Evolutionary conservation across 208 protist species (phyloP), one percentile per base, ranked within the genome.

Genomic region (Wallacemonas sp.): DNA sequence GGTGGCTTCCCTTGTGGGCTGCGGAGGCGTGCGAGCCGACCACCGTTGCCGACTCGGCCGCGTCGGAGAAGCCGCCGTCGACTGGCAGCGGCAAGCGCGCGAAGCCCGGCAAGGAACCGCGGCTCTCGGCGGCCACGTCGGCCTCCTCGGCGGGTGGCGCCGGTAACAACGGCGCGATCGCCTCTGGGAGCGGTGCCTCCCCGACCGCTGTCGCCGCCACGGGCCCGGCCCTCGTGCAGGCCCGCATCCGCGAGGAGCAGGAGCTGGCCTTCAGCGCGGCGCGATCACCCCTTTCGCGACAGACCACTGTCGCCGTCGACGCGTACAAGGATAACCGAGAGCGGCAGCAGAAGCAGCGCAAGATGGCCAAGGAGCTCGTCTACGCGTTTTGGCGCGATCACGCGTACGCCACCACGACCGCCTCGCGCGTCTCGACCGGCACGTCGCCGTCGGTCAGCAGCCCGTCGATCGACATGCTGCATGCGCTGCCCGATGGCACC

Each of bases 1-100:
- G 70, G 25, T 57, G 76, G 11, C 69, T 84, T 36, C 83, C 81
- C 22, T 66, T 84, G 41, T 65, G 73, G 3, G 65, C 44, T 44
- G 55, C 25, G 26, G 78, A 84, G 50, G 65, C 59, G n/a, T 25
- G 44, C 16, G 48, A 36, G 29, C 23, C 48, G 16, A 55, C 39
- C 38, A 31, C 52, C 7, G 41, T 11, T 2, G 14, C n/a, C 3
- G 63, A 39, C 18, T 14, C 20, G 7, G 3, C 41, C 28, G 44
- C 22, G 32, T 5, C 52, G 3, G 52, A 59, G 0, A 59, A 59
- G 52, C 12, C 52, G 14, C 52, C 52, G 12, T 26, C 22, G 4
- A 59, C 52, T 20, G 52, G 31, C 14, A 59, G 31, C 32, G 52
- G 52, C 7, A 59, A 59, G 20, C 26, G 52, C 2, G 26, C 52